Percentiles rank a stretch among this genome's conserved stretches.
Conservation (phyloP, 345 rosid species). For the Capsella bursapastoris region DNA sequence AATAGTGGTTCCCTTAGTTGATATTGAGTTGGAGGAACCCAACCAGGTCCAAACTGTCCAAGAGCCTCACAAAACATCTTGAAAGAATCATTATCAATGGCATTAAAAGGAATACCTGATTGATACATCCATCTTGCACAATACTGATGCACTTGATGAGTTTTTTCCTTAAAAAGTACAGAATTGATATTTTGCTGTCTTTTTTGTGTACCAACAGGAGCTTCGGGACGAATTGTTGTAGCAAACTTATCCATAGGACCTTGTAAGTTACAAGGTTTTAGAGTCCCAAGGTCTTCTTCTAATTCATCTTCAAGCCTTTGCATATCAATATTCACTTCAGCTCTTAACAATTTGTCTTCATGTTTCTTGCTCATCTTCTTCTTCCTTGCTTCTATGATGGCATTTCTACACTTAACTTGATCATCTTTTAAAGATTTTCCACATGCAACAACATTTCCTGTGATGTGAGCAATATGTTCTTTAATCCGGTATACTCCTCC, state of each 20-base stretch:
- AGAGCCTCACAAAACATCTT: too few species aligned
- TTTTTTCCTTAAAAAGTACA: not conserved
- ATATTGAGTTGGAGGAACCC: too few species aligned
- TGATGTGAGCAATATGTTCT: slow-evolving; percentile 7
- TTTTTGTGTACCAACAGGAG: not conserved
- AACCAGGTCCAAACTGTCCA: too few species aligned
- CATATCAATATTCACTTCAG: too few species aligned
- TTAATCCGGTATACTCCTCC: not conserved
- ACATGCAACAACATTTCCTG: not conserved
- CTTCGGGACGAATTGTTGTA: not conserved
- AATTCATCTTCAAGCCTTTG: too few species aligned
- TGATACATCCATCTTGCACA: slow-evolving; percentile 25
- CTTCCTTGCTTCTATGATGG: not conserved
- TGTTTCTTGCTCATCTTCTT: not conserved
- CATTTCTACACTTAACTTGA: not conserved
- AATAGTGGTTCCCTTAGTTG: too few species aligned
- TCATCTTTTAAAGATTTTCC: not conserved
- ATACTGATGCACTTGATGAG: slow-evolving; percentile 5
- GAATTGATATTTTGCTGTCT: not conserved
- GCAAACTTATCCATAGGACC: not conserved
- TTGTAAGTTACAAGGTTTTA: too few species aligned
- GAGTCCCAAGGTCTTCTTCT: too few species aligned
- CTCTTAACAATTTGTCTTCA: too few species aligned
- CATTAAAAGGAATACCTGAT: slow-evolving; percentile 6
- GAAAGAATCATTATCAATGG: slow-evolving; percentile 14